These are phyloP conservation scores for Cyberlindnera euphorbiae DNA, from an alignment of 805 yeast genomes.

Conservation along the genomic window DNA sequence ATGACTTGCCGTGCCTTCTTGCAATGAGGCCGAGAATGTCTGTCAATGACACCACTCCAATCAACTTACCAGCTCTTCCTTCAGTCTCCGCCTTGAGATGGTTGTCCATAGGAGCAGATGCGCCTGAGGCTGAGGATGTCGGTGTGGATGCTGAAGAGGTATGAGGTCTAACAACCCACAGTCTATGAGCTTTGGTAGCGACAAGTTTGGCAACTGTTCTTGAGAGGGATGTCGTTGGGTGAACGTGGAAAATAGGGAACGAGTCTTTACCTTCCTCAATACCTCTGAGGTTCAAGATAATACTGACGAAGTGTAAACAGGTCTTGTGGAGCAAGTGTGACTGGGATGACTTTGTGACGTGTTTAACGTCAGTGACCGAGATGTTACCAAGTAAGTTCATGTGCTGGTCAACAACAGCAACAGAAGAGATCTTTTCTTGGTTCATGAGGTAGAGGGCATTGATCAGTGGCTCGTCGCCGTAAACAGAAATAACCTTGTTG, in stretches of 20 bases:
- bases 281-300: constrained; percentile 83
- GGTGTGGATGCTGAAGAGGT: constrained; percentile 24
- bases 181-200: constrained; percentile 89
- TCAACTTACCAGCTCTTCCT: constrained; percentile 71
- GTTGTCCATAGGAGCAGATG: constrained; percentile 12
- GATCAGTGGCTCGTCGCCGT: constrained; percentile 81
- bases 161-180: constrained; percentile 72
- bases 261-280: constrained; percentile 93
- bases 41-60: constrained; percentile 89
- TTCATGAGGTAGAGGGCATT: constrained; percentile 88
- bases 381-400: constrained; percentile 82
- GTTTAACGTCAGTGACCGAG: constrained; percentile 88
- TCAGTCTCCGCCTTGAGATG: constrained; percentile 32
- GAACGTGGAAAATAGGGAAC: constrained; percentile 93
- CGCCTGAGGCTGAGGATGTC: constrained; percentile 21
- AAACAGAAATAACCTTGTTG: constrained; percentile 67
- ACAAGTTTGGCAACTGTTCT: constrained; percentile 91
- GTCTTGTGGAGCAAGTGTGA: constrained; percentile 76
- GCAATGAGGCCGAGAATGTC: constrained; percentile 84
- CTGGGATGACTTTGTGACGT: constrained; percentile 82
- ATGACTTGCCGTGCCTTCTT: constrained; percentile 55
- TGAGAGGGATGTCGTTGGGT: constrained; percentile 71
- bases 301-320: constrained; percentile 82
- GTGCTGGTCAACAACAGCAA: constrained; percentile 86
- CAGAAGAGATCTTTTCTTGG: constrained; percentile 74